These are phyloP conservation scores for Raphanus raphanistrum DNA, from an alignment of 345 rosid genomes.

Conservation along the genomic window DNA sequence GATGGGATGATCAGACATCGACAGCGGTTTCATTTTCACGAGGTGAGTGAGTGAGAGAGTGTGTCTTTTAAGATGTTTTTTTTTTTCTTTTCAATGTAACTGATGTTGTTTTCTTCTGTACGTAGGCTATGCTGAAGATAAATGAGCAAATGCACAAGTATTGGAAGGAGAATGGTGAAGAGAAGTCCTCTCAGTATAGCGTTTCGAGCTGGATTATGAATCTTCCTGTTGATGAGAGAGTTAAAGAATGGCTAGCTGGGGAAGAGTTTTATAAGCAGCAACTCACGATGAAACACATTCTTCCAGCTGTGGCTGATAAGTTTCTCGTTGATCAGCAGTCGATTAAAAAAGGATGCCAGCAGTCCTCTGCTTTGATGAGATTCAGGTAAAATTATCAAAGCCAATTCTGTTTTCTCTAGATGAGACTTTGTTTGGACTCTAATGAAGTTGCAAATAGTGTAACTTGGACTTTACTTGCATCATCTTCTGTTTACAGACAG, in stretches of 20 bases:
- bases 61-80: neutral
- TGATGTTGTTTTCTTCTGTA: neutral
- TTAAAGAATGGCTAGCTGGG: slow-evolving; percentile 87
- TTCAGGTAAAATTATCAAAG: slow-evolving; percentile 51
- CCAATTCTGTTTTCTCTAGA: too few species aligned
- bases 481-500: slow-evolving; percentile 63
- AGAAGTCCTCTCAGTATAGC: slow-evolving; percentile 55
- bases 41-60: slow-evolving; percentile 43
- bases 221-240: slow-evolving; percentile 81
- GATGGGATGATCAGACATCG: slow-evolving; percentile 68
- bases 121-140: slow-evolving; percentile 88
- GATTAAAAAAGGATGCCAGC: slow-evolving; percentile 69
- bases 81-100: neutral
- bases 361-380: slow-evolving; percentile 93
- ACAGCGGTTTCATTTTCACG: slow-evolving; percentile 80
- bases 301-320: slow-evolving; percentile 86
- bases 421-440: too few species aligned
- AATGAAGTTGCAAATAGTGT: neutral
- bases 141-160: slow-evolving; percentile 85
- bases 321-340: slow-evolving; percentile 64
- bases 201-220: slow-evolving; percentile 78
- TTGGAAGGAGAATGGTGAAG: slow-evolving; percentile 79
- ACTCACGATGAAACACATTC: slow-evolving; percentile 76
- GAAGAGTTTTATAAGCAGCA: slow-evolving; percentile 89
- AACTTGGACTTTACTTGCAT: slow-evolving; percentile 37